Percentiles rank a stretch among this genome's conserved stretches.
These are phyloP conservation scores for Ceratocystis variospora DNA, from an alignment of 2,329 filamentous ascomycete genomes.

Conservation along the genomic window DNA sequence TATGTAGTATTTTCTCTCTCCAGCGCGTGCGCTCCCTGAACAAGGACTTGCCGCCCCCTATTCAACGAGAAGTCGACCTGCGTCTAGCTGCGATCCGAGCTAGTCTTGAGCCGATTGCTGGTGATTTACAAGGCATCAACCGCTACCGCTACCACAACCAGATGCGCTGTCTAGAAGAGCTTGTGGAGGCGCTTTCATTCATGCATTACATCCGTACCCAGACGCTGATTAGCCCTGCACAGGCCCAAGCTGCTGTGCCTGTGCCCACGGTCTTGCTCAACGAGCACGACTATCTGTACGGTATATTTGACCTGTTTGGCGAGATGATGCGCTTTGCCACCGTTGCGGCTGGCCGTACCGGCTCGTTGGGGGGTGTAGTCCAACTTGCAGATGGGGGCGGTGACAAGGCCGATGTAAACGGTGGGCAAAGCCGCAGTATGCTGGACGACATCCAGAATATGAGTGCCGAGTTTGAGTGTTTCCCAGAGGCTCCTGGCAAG, in stretches of 20 bases:
- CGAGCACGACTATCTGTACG: conserved; percentile 74
- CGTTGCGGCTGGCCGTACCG: conserved; percentile 66
- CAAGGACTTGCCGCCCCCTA: conserved; percentile 50
- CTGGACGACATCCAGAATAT: conserved; percentile 69
- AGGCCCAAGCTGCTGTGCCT: conserved; percentile 39
- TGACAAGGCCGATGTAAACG: not conserved
- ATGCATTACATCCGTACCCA: conserved; percentile 73
- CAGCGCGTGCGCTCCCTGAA: conserved; percentile 46
- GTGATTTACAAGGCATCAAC: conserved; percentile 66
- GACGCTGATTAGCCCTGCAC: conserved; percentile 53
- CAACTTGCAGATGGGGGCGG: conserved; percentile 17
- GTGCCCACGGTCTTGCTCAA: conserved; percentile 40
- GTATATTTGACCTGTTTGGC: conserved; percentile 84
- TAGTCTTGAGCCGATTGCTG: conserved; percentile 52
- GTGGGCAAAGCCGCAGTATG: conserved; percentile 40
- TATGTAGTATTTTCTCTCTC: conserved; percentile 28
- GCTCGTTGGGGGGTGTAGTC: conserved; percentile 32
- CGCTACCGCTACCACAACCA: conserved; percentile 67
- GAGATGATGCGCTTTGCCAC: conserved; percentile 97
- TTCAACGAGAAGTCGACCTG: conserved; percentile 54
- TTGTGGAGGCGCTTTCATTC: conserved; percentile 83
- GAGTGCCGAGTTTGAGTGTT: conserved; percentile 59
- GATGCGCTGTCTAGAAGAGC: conserved; percentile 82
- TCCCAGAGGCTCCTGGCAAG: conserved; percentile 45
- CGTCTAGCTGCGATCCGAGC: conserved; percentile 57